Evolutionary conservation across 148 eudicot genomes (phyloP), one percentile per base, ranked within the genome.

Genomic region (Arctostaphylos glauca): DNA sequence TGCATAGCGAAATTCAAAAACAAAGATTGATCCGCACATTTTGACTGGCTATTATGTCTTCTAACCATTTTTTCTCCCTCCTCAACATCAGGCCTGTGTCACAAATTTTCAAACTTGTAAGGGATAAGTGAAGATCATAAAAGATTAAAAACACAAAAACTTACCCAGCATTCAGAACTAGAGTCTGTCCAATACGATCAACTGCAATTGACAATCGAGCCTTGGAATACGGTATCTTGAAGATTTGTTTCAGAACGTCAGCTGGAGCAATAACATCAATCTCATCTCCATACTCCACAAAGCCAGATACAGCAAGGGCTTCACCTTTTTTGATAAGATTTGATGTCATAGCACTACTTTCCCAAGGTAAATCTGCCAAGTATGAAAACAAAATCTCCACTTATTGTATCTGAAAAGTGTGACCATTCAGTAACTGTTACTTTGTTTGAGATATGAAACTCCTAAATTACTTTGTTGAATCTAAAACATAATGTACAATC

Each of bases 221-320:
- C 88, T 90, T 94, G 72, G 99, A 90, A 88, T 96, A 94, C 49
- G 99, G 99, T 88, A 96, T 94, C 86, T 94, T 94, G 84, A 96
- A 96, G 79, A 94, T 93, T 90, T 96, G 99, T 90, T 96, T 96
- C 79, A 96, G 74, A 87, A 96, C 89, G 83, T 96, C 95, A 84
- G 97, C 94, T 50, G 99, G 99, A 73, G 98, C 99, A 82, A 96
- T 96, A 50, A 96, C 92, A 91, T 96, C 99, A 74, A 94, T 89
- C 81, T 93, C 97, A 84, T 96, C 98, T 76, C 93, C 98, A 90
- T 93, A 91, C 54, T 96, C 94, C 68, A 85, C 97, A 85, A 96
- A 82, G 80, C 99, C 98, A 79, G 99, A 88, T 47, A 96, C 98
- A 83, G 98, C 99, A 85, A 96, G 94, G 74, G 97, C 91, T 85